Base-by-base conservation (phyloP, 225 moss, liverwort and hornwort species). In the Physcomitrellopsis africana region DNA sequence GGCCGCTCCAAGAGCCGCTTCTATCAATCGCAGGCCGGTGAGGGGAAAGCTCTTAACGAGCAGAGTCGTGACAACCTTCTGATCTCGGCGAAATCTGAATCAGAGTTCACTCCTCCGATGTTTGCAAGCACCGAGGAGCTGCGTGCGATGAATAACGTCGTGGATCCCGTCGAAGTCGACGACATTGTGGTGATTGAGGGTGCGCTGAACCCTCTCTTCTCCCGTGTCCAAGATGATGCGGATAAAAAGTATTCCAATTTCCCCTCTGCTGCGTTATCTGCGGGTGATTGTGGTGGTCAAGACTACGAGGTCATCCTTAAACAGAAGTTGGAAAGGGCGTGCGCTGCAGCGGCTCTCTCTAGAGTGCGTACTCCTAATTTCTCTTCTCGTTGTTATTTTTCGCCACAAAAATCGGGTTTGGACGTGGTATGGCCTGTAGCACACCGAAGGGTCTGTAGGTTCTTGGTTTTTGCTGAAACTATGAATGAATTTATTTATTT, bases 181-280 rank as follows among this genome's bases (percentile, higher is more conserved):
- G 79, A 82, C 18, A 79, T 82, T 32, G 82, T 63, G 47, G 85
- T 37, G 65, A 78, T 94, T 16, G 92, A 90, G 68, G 86, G 80
- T 12, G 91, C 91, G 61, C 63, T 97, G 68, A 86, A 94, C 77
- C 96, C 96, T 44, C 73, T 97, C 47, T 97, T 97, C 63, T 89
- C 96, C 7, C 86, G 92, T 60, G 77, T 94, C 23, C 85, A 75
- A 7, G 79, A 80, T 43, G 86, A 80, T 11, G 76, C 77, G 62
- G 63, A 63, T 18, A 73, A 73, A 5, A 49, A 61, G 0, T 72
- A 54, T 10, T 55, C 65, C 11, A 65, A 69, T 46, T 78, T 89
- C n/a, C 66, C 82, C 12, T 67, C 79, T 10, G 59, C n/a, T 9
- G 61, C 15, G n/a, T 15, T 49, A 13, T 10, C 7, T 11, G 55